Base-by-base conservation (phyloP, 768 basidiomycete genomes). In the Leccinum fibrillosum region DNA sequence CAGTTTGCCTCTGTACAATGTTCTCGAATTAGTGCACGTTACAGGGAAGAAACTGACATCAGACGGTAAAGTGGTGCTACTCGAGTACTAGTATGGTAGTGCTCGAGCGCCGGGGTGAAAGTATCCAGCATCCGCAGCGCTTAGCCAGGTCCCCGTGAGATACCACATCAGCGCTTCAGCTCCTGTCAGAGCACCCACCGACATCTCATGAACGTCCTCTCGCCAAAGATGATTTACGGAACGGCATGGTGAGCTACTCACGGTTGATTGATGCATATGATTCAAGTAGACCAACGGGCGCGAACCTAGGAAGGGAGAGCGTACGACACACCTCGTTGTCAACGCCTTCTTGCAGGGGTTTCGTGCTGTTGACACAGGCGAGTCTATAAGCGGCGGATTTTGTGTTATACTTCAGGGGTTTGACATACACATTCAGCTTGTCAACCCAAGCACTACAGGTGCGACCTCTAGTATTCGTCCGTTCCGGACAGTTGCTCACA, bases 351-450 rank as follows among this genome's bases (percentile, higher is more conserved):
- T 87, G 39, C 80, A 83, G 61, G 92, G 92, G 5, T 94, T 93
- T 69, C 76, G 86, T 49, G 90, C 88, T 4, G 84, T 94, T 28
- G 92, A 94, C 65, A 92, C 90, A n/a, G 90, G 90, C 80, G 71
- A 60, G 77, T 72, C 68, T n/a, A 56, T 35, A 47, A 52, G 52
- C 15, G 53, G 54, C 44, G 48, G 5, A 19, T 17, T 19, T 21
- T 19, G 37, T n/a, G 19, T 12, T 32, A 42, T 21, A 13, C 19
- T 30, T 62, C 55, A 64, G 66, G 62, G 66, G 57, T 28, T 54
- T 70, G 34, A 64, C 44, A 3, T 5, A 25, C 32, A 44, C 19
- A 17, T 54, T 37, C 58, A 85, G 86, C 87, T 25, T 83, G 86
- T 60, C 88, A 89, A 64, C 84, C 82, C 10, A 89, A 89, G 66